phyloP scores from a whole-genome alignment of 2,329 filamentous ascomycete species.

The Orbilia javanica region DNA sequence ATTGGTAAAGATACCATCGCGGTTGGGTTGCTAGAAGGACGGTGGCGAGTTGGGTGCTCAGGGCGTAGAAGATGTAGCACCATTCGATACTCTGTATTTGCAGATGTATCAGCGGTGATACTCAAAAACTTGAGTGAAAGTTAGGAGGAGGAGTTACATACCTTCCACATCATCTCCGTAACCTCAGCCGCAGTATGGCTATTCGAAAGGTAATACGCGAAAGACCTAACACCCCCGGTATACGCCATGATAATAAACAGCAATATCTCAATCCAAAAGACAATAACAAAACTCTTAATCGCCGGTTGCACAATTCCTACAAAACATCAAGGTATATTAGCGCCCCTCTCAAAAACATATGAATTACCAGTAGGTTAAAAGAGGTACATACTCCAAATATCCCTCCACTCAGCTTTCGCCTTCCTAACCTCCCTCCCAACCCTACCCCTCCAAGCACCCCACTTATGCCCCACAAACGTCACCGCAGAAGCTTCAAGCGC shows the following conservation, averaged over 20 bases:
- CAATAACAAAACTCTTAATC: constrained; percentile 69
- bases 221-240: constrained; percentile 70
- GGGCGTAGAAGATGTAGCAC: constrained; percentile 79
- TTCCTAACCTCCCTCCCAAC: constrained; percentile 63
- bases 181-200: constrained; percentile 73
- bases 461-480: constrained; percentile 76
- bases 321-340: constrained; percentile 34
- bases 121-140: background rate
- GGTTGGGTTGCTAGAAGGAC: constrained; percentile 75
- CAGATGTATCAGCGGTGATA: background rate
- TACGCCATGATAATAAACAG: constrained; percentile 74
- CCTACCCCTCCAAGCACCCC: constrained; percentile 70
- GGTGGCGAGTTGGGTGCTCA: constrained; percentile 75
- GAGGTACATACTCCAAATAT: constrained; percentile 63
- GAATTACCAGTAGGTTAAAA: background rate
- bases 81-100: constrained; percentile 69
- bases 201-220: constrained; percentile 74
- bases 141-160: constrained; percentile 33
- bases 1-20: constrained; percentile 77
- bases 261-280: constrained; percentile 73
- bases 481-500: constrained; percentile 75
- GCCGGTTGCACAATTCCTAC: constrained; percentile 70
- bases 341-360: background rate
- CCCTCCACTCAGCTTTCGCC: constrained; percentile 63
- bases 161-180: constrained; percentile 75